Percentiles rank a stretch among this genome's conserved stretches.
These are phyloP conservation scores for Claviceps sp. DNA, from an alignment of 2,329 filamentous ascomycete genomes.

Conservation along the genomic window DNA sequence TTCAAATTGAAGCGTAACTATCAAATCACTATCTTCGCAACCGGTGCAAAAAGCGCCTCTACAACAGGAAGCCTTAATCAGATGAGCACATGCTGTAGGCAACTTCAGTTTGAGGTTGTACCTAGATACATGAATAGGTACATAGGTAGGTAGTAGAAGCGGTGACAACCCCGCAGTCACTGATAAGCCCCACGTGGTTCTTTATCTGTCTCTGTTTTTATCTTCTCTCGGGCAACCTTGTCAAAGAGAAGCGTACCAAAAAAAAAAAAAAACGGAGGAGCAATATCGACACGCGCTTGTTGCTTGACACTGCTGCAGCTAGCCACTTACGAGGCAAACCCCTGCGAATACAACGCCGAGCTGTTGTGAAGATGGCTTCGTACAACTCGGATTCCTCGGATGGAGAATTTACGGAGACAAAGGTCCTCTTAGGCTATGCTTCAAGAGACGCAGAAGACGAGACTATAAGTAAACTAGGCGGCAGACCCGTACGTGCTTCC, in stretches of 20 bases:
- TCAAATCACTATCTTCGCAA: neutral
- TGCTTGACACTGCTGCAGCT: slow-evolving; percentile 24
- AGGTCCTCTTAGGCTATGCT: slow-evolving; percentile 81
- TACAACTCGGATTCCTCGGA: slow-evolving; percentile 82
- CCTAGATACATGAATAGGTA: no score
- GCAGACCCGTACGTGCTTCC: slow-evolving; percentile 54
- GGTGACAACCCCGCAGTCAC: neutral
- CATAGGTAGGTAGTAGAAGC: no score
- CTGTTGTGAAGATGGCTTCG: slow-evolving; percentile 38
- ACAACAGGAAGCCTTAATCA: neutral
- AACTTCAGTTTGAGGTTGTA: neutral
- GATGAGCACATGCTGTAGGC: no score
- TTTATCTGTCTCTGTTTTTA: neutral
- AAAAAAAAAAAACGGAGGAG: neutral
- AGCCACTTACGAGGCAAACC: neutral
- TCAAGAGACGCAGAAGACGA: slow-evolving; percentile 69
- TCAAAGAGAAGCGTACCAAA: neutral
- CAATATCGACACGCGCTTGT: slow-evolving; percentile 20
- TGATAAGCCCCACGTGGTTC: neutral
- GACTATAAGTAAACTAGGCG: slow-evolving; percentile 76
- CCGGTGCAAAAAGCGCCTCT: neutral
- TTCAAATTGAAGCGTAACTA: neutral
- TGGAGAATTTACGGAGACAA: slow-evolving; percentile 63
- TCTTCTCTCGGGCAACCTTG: neutral
- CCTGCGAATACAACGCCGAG: neutral